A percentile compares a stretch with the other conserved stretches of the same genome.
These are phyloP conservation scores for Berberis thunbergii DNA, from an alignment of 164 flowering plant species.

Conservation along the genomic window DNA sequence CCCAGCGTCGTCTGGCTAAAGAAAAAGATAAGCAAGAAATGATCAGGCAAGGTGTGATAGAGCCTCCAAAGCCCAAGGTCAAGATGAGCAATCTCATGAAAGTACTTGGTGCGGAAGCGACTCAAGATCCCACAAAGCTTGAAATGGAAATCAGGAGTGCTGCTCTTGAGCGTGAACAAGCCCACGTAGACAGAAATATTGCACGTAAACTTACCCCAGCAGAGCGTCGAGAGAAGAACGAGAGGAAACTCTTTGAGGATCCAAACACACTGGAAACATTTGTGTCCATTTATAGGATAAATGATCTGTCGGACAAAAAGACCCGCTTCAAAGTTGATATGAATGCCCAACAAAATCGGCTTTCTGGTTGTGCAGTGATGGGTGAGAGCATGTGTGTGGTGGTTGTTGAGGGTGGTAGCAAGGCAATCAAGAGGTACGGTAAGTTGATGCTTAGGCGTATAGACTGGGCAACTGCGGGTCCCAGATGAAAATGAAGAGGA, in stretches of 20 bases:
- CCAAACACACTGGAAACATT: constrained; percentile 59
- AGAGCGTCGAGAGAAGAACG: constrained; percentile 96
- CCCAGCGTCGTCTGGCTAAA: constrained; percentile 79
- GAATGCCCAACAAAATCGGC: constrained; percentile 80
- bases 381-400: constrained; percentile 67
- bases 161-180: constrained; percentile 98
- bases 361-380: constrained; percentile 76
- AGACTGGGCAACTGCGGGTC: constrained; percentile 1
- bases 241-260: constrained; percentile 90
- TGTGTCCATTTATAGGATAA: constrained; percentile 81
- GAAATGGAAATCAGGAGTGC: constrained; percentile 93
- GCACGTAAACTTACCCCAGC: constrained; percentile 97
- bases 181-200: constrained; percentile 87
- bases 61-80: constrained; percentile 91
- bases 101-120: constrained; percentile 96
- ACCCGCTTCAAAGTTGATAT: constrained; percentile 88
- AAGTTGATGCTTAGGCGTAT: constrained; percentile 1
- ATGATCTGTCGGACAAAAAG: constrained; percentile 71
- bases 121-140: constrained; percentile 92
- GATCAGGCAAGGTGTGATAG: constrained; percentile 90
- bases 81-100: constrained; percentile 98
- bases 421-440: constrained; percentile 1
- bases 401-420: constrained; percentile 25
- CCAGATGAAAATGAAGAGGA: background rate
- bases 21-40: constrained; percentile 97